Conservation (phyloP, 768 basidiomycete genomes). For the Boletales sp. region DNA sequence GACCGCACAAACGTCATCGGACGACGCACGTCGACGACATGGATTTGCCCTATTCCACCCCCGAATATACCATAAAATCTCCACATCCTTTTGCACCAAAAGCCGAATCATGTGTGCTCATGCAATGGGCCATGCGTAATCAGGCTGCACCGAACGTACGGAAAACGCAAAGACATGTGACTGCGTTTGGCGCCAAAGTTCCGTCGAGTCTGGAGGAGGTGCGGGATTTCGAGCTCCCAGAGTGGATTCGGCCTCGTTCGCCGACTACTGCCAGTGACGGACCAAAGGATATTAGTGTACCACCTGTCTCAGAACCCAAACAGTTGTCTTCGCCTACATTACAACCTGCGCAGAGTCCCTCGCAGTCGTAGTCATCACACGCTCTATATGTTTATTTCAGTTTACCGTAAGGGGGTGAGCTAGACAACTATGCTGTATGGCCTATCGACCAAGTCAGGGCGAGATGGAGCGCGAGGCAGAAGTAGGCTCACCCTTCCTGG, state of each 20-base stretch:
- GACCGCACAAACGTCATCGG: constrained; percentile 29
- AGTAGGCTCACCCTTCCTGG: constrained; percentile 10
- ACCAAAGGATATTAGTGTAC: constrained; percentile 2
- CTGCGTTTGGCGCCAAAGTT: constrained; percentile 61
- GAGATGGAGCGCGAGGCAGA: background rate
- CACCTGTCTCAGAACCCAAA: constrained; percentile 1
- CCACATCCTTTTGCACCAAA: constrained; percentile 13
- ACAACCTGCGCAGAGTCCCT: constrained; percentile 5
- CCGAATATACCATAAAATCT: constrained; percentile 17
- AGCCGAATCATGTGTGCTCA: constrained; percentile 33
- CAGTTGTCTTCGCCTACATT: constrained; percentile 9
- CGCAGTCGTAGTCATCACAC: constrained; percentile 13
- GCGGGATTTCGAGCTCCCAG: constrained; percentile 55
- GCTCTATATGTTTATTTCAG: constrained; percentile 30
- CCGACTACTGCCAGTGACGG: constrained; percentile 10
- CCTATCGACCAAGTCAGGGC: background rate
- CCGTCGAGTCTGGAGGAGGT: constrained; percentile 44
- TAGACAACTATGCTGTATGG: constrained; percentile 10
- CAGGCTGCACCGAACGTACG: constrained; percentile 41
- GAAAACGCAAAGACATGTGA: constrained; percentile 50
- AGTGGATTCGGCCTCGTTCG: constrained; percentile 40
- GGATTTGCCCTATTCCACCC: constrained; percentile 25
- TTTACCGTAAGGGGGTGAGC: constrained; percentile 2
- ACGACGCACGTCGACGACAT: constrained; percentile 13
- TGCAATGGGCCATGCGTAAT: constrained; percentile 51